phyloP scores from a whole-genome alignment of 2,329 filamentous ascomycete species.

The Chaetomium olivaceum region DNA sequence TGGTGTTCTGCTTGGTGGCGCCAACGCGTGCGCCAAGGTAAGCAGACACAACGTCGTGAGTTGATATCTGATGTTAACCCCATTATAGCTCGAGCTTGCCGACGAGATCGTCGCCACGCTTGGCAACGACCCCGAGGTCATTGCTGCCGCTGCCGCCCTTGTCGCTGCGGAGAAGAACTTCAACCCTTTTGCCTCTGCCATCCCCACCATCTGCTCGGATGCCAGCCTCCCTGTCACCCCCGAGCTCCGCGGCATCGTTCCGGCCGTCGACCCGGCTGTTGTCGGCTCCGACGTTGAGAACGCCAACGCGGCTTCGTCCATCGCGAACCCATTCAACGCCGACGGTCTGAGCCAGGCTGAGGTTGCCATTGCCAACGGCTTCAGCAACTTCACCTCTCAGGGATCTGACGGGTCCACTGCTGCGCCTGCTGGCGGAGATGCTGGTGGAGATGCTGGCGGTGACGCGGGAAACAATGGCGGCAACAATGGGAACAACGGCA shows the following conservation, averaged over 20 bases:
- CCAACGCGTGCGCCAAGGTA: constrained; percentile 67
- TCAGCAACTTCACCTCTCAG: constrained; percentile 58
- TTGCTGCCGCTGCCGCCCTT: constrained; percentile 62
- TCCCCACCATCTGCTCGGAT: constrained; percentile 66
- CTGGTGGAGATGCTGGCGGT: constrained; percentile 7
- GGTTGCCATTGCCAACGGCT: constrained; percentile 61
- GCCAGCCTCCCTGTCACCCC: constrained; percentile 60
- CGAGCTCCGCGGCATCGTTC: constrained; percentile 65
- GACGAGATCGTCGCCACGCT: constrained; percentile 64
- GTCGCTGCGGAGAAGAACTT: constrained; percentile 74
- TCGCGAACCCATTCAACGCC: constrained; percentile 57
- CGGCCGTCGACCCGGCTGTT: constrained; percentile 66
- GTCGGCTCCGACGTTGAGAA: constrained; percentile 59
- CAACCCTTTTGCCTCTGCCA: constrained; percentile 63
- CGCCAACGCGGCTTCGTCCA: constrained; percentile 56
- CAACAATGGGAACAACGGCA: background rate
- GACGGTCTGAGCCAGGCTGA: constrained; percentile 65
- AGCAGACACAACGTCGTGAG: background rate
- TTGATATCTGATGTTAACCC: constrained; percentile 27
- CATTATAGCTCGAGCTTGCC: constrained; percentile 56
- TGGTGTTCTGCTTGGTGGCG: constrained; percentile 62
- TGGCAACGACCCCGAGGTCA: constrained; percentile 58
- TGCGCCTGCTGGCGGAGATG: constrained; percentile 17
- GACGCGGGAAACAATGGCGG: constrained; percentile 4
- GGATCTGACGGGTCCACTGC: constrained; percentile 27